Conservation (phyloP, 1,284 basidiomycete species). For the Mycosarcoma maydis region DNA sequence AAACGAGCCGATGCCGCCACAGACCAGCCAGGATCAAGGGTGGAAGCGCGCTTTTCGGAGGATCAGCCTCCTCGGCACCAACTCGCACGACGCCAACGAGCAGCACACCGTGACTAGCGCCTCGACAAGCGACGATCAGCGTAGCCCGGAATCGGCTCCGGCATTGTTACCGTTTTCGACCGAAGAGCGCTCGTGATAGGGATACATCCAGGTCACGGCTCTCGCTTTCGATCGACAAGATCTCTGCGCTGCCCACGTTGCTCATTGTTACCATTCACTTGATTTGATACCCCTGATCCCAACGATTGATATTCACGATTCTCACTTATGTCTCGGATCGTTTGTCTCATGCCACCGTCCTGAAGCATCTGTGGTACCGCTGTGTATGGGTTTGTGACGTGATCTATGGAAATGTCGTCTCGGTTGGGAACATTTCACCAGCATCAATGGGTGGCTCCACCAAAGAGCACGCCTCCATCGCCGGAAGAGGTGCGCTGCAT, state of each 20-base stretch:
- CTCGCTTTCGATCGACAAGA: too few relatives aligned
- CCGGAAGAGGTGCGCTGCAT: constrained; percentile 32
- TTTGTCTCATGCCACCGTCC: too few relatives aligned
- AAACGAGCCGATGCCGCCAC: background rate
- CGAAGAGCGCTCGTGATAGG: background rate
- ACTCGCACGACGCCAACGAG: constrained; percentile 6
- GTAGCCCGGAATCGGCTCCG: constrained; percentile 10
- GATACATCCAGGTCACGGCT: too few relatives aligned
- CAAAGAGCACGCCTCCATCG: constrained; percentile 38
- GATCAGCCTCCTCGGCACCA: constrained; percentile 33
- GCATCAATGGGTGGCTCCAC: constrained; percentile 12
- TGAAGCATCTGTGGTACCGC: too few relatives aligned
- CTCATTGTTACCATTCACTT: too few relatives aligned
- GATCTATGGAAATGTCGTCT: background rate
- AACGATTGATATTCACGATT: too few relatives aligned
- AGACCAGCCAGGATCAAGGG: constrained; percentile 30
- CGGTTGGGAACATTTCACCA: too few relatives aligned
- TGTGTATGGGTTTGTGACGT: too few relatives aligned
- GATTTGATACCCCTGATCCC: too few relatives aligned
- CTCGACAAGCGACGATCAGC: background rate
- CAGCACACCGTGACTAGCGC: constrained; percentile 1
- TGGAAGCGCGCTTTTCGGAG: constrained; percentile 35
- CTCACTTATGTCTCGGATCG: too few relatives aligned
- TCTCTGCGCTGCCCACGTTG: too few relatives aligned
- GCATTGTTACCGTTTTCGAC: background rate